phyloP scores from a whole-genome alignment of 1,139 yeast species.

The Pichia sp. region DNA sequence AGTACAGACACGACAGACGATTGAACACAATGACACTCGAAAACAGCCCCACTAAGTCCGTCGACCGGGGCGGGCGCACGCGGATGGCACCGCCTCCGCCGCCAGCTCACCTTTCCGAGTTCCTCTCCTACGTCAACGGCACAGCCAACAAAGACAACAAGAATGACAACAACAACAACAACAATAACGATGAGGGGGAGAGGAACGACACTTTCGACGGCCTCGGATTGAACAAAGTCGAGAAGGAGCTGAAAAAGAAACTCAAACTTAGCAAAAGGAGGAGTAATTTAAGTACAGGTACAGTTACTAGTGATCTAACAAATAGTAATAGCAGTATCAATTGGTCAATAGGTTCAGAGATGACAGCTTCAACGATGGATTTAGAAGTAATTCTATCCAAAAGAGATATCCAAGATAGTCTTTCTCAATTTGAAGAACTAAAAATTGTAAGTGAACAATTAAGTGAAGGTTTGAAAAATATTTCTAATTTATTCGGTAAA shows the following conservation, averaged over 20 bases:
- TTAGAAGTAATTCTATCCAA: conserved; percentile 53
- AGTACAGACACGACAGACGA: too few relatives aligned
- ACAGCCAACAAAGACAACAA: background rate
- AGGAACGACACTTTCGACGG: too few relatives aligned
- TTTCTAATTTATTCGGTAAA: conserved; percentile 60
- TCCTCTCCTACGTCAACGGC: conserved; percentile 40
- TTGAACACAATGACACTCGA: background rate
- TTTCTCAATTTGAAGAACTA: conserved; percentile 41
- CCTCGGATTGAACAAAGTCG: background rate
- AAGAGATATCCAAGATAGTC: conserved; percentile 46
- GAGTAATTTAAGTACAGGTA: background rate
- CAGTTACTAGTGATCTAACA: conserved; percentile 6
- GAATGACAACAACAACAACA: background rate
- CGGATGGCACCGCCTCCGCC: conserved; percentile 26
- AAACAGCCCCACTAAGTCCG: background rate
- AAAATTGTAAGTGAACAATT: conserved; percentile 2
- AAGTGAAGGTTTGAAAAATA: conserved; percentile 3
- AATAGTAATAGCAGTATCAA: background rate
- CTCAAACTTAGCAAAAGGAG: background rate
- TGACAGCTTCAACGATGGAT: conserved; percentile 45
- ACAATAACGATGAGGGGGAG: background rate
- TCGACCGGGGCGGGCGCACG: background rate
- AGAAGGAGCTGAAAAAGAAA: conserved; percentile 1
- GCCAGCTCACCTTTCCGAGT: conserved; percentile 48
- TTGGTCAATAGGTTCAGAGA: conserved; percentile 19